Evolutionary conservation across 1,139 yeast species (phyloP).

Genomic region (Protomyces gravidus): DNA sequence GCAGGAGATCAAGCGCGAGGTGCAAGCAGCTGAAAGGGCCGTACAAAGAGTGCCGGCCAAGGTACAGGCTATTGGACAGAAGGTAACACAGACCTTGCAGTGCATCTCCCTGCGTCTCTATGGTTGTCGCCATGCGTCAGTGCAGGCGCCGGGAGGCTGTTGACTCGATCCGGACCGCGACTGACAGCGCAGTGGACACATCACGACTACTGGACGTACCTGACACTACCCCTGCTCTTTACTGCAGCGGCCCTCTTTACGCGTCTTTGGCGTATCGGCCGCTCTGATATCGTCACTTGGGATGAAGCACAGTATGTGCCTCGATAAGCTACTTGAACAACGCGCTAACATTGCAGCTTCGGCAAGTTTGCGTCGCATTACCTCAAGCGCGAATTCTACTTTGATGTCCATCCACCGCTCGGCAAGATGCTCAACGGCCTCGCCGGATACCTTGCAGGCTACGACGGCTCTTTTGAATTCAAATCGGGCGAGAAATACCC

Average conservation of each 20-base stretch:
- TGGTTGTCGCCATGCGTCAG: too few relatives aligned
- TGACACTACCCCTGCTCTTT: constrained; percentile 48
- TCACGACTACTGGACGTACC: constrained; percentile 6
- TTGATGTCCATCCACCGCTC: constrained; percentile 97
- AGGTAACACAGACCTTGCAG: too few relatives aligned
- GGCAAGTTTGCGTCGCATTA: constrained; percentile 94
- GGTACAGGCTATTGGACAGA: too few relatives aligned
- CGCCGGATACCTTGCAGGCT: constrained; percentile 90
- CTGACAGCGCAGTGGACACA: too few relatives aligned
- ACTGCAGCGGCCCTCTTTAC: constrained; percentile 62
- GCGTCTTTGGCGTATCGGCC: constrained; percentile 64
- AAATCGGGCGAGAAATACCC: constrained; percentile 85
- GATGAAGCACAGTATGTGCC: constrained; percentile 74
- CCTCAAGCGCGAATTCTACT: constrained; percentile 87
- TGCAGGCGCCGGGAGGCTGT: too few relatives aligned
- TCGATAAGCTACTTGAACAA: constrained; percentile 38
- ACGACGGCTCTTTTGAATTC: constrained; percentile 93
- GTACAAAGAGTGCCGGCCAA: too few relatives aligned
- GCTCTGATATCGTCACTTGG: constrained; percentile 73
- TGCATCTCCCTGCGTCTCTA: too few relatives aligned
- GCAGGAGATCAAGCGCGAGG: background rate
- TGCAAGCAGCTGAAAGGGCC: too few relatives aligned
- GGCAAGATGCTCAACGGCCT: constrained; percentile 96
- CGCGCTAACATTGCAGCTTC: constrained; percentile 45
- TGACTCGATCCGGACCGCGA: too few relatives aligned